Conservation (phyloP, 2,329 filamentous ascomycete species). For the Amphichorda felina region DNA sequence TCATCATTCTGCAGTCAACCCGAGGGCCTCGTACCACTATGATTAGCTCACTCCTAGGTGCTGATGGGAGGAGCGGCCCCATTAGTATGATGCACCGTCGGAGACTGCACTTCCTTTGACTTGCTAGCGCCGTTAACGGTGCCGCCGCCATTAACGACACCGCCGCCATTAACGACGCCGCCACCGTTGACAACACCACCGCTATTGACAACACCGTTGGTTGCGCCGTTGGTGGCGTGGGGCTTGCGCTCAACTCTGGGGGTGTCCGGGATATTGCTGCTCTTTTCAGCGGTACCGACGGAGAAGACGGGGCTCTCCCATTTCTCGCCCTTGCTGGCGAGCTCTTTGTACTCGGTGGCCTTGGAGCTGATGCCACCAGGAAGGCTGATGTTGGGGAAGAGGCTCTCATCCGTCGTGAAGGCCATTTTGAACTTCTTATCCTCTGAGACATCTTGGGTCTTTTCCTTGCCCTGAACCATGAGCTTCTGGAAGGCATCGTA, state of each 20-base stretch:
- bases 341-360: conserved; percentile 84
- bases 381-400: conserved; percentile 76
- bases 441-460: conserved; percentile 48
- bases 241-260: conserved; percentile 37
- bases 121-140: conserved; percentile 7
- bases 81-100: too few relatives aligned
- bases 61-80: too few relatives aligned
- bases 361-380: conserved; percentile 79
- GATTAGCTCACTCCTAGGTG: too few relatives aligned
- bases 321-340: conserved; percentile 76
- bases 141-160: too few relatives aligned
- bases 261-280: conserved; percentile 55
- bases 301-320: conserved; percentile 95
- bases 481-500: conserved; percentile 62
- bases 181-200: conserved; percentile 5
- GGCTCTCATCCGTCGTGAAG: conserved; percentile 65
- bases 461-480: conserved; percentile 63
- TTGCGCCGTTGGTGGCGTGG: conserved; percentile 8
- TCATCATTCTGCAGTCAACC: too few relatives aligned
- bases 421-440: conserved; percentile 54
- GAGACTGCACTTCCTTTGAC: too few relatives aligned
- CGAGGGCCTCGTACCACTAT: too few relatives aligned
- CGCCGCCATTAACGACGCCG: too few relatives aligned
- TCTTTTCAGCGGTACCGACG: conserved; percentile 66
- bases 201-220: conserved; percentile 6